Base-by-base conservation (phyloP, 164 flowering plant genomes). In the Piper longum region DNA sequence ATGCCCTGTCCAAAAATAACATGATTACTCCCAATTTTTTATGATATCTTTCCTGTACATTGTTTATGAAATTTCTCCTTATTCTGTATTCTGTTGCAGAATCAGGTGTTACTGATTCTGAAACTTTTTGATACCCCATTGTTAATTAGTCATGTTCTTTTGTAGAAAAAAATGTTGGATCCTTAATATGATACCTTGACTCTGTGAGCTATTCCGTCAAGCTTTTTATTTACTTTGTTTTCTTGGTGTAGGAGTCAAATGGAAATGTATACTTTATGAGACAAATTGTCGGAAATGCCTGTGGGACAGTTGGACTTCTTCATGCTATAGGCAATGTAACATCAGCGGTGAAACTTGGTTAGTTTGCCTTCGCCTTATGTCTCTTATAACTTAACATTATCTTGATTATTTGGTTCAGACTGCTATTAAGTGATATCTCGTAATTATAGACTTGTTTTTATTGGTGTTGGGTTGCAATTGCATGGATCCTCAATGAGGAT, bases 281-380 rank as follows among this genome's bases (percentile, higher is more conserved):
- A 66, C 99, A 91, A 88, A 91, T 97, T 70, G 93, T 95, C 65
- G 96, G 99, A 64, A 93, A 95, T 83, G 99, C 99, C 41, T 95
- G 99, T 81, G 97, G 99, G 63, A 95, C 99, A 41, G 74, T 95
- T 71, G 97, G 99, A 41, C 93, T 95, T 78, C 95, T 95, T 72
- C 99, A 95, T 80, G 96, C 95, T 71, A 66, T 95, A 68, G 99
- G 97, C 62, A 95, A 95, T 74, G 73, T 85, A 65, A 78, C 85
- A 66, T 87, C 97, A 44, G 82, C 84, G 69, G 76, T 88, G 66
- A 85, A 83, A 62, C 86, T 95, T 64, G 17, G 97, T 95, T 76
- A 79, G 93, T 79, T 45, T 67, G 14, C 14, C 16, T 9, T 59
- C 60, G 48, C 5, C 52, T 48, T 48, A 48, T 48, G 7, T 48